Conservation (phyloP, 192 early-diverging fungal genomes). For the Backusella tuberculispora region DNA sequence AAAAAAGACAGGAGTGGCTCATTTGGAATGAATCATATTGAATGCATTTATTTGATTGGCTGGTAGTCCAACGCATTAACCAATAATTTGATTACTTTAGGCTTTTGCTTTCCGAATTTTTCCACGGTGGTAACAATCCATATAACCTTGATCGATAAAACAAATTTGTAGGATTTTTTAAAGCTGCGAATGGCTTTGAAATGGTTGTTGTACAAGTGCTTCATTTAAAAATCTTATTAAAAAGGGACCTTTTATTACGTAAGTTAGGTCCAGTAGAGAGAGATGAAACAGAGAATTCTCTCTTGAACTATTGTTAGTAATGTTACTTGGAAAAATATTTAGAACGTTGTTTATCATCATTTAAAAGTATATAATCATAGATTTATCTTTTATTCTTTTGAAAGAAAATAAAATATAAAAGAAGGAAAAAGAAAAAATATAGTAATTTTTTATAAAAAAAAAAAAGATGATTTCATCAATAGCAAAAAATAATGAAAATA, state of each 20-base stretch:
- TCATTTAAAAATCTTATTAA: neutral
- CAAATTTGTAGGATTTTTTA: neutral
- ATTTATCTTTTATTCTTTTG: no score
- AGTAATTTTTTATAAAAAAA: neutral
- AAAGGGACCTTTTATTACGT: neutral
- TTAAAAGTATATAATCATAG: no score
- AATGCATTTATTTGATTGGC: neutral
- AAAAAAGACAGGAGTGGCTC: conserved; percentile 10
- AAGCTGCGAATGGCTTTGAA: neutral
- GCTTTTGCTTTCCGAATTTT: neutral
- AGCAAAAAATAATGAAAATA: neutral
- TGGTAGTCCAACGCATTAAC: neutral
- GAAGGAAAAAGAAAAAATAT: neutral
- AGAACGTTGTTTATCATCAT: no score
- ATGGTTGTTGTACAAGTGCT: neutral
- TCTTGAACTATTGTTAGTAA: no score
- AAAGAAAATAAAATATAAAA: neutral
- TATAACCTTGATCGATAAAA: neutral
- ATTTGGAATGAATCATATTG: conserved; percentile 5
- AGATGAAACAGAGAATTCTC: no score
- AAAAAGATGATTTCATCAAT: neutral
- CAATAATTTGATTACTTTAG: neutral
- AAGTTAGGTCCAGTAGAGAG: neutral
- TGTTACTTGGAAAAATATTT: no score
- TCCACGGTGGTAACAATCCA: neutral